Percentiles rank a stretch among this genome's conserved stretches.
phyloP scores from a whole-genome alignment of 1,284 basidiomycete genomes.

The Leccinum pachyderme region DNA sequence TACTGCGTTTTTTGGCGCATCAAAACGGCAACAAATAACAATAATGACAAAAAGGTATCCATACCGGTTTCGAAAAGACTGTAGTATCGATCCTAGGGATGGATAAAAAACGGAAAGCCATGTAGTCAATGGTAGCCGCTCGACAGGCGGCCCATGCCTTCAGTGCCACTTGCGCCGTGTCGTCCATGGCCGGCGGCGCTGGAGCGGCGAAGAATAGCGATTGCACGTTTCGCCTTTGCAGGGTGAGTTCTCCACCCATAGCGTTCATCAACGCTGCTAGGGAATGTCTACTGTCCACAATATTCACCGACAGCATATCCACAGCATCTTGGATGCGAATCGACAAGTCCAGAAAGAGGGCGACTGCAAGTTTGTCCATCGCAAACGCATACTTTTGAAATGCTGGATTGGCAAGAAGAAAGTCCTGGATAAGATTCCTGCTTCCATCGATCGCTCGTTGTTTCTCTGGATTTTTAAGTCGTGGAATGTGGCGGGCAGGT shows the following conservation, averaged over 20 bases:
- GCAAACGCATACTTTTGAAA: constrained; percentile 40
- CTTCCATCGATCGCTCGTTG: constrained; percentile 20
- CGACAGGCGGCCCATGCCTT: constrained; percentile 46
- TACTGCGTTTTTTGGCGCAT: constrained; percentile 30
- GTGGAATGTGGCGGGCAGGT: constrained; percentile 13
- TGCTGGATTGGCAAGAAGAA: constrained; percentile 32
- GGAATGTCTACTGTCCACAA: constrained; percentile 29
- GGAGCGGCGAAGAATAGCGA: constrained; percentile 37
- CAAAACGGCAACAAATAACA: background rate
- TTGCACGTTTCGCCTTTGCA: constrained; percentile 34
- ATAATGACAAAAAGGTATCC: background rate
- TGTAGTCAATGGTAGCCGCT: constrained; percentile 26
- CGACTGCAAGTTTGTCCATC: constrained; percentile 43
- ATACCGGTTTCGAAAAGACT: constrained; percentile 17
- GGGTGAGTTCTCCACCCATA: constrained; percentile 35
- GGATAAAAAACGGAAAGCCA: constrained; percentile 14
- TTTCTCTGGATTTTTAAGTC: constrained; percentile 6
- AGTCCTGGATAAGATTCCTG: constrained; percentile 28
- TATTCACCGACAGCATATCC: constrained; percentile 42
- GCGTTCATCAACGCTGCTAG: constrained; percentile 37
- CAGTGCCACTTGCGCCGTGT: constrained; percentile 28
- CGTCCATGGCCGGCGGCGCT: constrained; percentile 16
- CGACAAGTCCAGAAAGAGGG: constrained; percentile 41
- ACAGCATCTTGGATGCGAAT: constrained; percentile 41
- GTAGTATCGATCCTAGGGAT: constrained; percentile 24